Percentiles rank a stretch among this genome's conserved stretches.
Evolutionary conservation across 768 basidiomycete genomes (phyloP).

Genomic region (Leccinum subgranulosum): DNA sequence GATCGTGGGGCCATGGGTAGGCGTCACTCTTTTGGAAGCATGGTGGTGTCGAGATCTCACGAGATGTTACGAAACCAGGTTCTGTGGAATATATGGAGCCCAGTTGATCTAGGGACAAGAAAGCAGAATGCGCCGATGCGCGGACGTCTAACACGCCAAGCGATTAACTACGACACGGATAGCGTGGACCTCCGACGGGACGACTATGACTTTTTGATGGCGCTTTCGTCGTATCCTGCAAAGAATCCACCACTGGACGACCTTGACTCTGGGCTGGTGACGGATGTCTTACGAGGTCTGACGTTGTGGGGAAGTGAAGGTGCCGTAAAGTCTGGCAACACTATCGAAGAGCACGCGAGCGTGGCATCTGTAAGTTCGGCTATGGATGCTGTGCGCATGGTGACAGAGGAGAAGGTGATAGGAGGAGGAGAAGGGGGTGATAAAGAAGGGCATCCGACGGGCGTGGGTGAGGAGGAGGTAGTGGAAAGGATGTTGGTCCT

Average conservation of each 20-base stretch:
- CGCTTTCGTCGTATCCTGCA: conserved; percentile 40
- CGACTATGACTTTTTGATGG: conserved; percentile 52
- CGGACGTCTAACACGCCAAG: conserved; percentile 23
- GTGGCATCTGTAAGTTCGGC: background rate
- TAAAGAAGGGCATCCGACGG: background rate
- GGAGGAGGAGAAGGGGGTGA: background rate
- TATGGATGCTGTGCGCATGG: background rate
- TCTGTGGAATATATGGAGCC: conserved; percentile 42
- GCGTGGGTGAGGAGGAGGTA: conserved; percentile 18
- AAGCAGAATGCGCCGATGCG: conserved; percentile 45
- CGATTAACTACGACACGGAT: conserved; percentile 10
- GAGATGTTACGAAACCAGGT: conserved; percentile 34
- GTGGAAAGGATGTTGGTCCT: conserved; percentile 21
- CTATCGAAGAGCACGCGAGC: background rate
- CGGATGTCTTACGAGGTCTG: conserved; percentile 46
- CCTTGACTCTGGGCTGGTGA: conserved; percentile 45
- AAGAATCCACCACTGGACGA: conserved; percentile 41
- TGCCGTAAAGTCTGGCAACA: background rate
- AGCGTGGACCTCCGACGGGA: conserved; percentile 29
- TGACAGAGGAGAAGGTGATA: background rate
- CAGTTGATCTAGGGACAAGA: conserved; percentile 32
- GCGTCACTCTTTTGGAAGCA: conserved; percentile 13
- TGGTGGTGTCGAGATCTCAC: background rate
- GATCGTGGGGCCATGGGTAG: conserved; percentile 53
- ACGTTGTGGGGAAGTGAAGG: conserved; percentile 42